phyloP scores from a whole-genome alignment of 2,329 filamentous ascomycete species.

The Pezicula carpinea region DNA sequence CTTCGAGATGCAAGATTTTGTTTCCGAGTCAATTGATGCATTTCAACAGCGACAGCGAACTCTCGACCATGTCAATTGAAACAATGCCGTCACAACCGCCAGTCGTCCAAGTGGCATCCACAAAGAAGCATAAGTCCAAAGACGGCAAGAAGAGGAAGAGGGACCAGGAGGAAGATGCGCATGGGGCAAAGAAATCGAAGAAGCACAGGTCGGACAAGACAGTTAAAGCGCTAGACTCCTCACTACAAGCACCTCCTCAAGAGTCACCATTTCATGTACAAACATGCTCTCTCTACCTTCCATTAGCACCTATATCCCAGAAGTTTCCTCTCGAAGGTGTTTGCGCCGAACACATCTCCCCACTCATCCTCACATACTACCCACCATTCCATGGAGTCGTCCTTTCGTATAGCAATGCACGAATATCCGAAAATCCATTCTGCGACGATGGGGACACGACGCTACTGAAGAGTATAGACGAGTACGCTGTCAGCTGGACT shows the following conservation, averaged over 20 bases:
- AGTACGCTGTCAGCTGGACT: slow-evolving; percentile 80
- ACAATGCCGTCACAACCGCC: slow-evolving; percentile 7
- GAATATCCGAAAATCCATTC: slow-evolving; percentile 56
- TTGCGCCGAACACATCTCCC: slow-evolving; percentile 69
- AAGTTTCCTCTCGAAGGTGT: slow-evolving; percentile 65
- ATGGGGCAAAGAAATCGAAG: slow-evolving; percentile 39
- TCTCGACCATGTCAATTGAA: slow-evolving; percentile 23
- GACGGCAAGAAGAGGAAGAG: slow-evolving; percentile 39
- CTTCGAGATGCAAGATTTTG: slow-evolving; percentile 10
- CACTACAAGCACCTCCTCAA: slow-evolving; percentile 11
- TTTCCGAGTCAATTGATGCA: slow-evolving; percentile 7
- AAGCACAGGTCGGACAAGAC: slow-evolving; percentile 36
- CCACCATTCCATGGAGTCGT: slow-evolving; percentile 69
- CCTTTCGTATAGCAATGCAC: slow-evolving; percentile 66
- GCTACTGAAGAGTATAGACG: slow-evolving; percentile 56
- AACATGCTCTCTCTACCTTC: slow-evolving; percentile 75
- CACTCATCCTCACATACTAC: slow-evolving; percentile 73
- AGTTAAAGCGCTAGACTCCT: slow-evolving; percentile 13
- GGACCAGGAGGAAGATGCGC: slow-evolving; percentile 34
- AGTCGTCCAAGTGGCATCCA: slow-evolving; percentile 12
- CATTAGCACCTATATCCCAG: slow-evolving; percentile 68
- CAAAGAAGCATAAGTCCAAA: slow-evolving; percentile 31
- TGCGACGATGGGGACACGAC: slow-evolving; percentile 43
- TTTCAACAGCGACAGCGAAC: neutral
- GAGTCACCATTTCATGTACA: slow-evolving; percentile 73